Conservation (phyloP, 192 early-diverging fungal genomes). For the Backusella liffmaniae region DNA sequence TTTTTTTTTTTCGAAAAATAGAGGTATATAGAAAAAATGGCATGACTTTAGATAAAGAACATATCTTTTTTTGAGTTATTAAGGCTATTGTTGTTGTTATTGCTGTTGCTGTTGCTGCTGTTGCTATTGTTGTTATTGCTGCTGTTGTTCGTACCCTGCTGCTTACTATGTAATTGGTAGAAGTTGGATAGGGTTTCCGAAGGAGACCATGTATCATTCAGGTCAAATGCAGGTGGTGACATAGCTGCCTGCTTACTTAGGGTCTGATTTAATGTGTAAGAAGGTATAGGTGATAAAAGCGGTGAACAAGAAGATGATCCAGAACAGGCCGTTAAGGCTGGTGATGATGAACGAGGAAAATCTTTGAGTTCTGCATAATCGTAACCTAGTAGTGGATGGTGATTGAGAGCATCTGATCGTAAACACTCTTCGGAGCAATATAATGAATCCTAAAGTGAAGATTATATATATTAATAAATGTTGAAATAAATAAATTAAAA, state of each 20-base stretch:
- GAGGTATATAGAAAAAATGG: conserved; percentile 9
- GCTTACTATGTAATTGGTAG: conserved; percentile 1
- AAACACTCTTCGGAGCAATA: conserved; percentile 38
- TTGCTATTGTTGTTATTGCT: neutral
- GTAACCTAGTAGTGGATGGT: conserved; percentile 37
- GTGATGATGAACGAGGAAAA: conserved; percentile 32
- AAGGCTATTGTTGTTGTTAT: neutral
- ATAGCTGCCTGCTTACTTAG: neutral
- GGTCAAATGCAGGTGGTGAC: conserved; percentile 14
- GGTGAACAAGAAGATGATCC: conserved; percentile 15
- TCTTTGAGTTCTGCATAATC: conserved; percentile 36
- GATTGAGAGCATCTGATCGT: conserved; percentile 26
- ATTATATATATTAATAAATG: conserved; percentile 3
- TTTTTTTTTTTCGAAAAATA: neutral
- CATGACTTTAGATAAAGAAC: neutral
- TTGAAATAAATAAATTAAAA: neutral
- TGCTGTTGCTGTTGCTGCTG: neutral
- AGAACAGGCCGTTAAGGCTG: conserved; percentile 18
- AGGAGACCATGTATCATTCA: neutral
- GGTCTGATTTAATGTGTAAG: neutral
- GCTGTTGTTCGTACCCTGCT: neutral
- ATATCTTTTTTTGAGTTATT: neutral
- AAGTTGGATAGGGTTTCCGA: neutral
- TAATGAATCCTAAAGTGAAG: conserved; percentile 30
- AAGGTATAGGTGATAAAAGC: conserved; percentile 6